A percentile compares a stretch with the other conserved stretches of the same genome.
These are phyloP conservation scores for Cicer judaicum DNA, from an alignment of 306 rosid species.

Conservation along the genomic window DNA sequence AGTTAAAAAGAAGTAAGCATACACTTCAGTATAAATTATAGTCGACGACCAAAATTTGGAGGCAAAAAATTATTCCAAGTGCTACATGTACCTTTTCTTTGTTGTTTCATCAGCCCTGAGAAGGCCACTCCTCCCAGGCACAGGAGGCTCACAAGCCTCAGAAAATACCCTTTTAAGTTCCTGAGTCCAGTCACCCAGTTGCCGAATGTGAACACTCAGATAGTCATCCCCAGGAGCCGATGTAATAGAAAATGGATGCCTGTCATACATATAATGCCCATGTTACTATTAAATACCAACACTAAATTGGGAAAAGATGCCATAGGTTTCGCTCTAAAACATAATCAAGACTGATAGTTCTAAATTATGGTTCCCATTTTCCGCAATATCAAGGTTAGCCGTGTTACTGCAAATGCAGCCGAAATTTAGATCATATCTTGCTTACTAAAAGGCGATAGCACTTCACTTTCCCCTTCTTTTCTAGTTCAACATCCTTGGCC, in stretches of 20 bases:
- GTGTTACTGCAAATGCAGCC: no score
- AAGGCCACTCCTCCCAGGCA: slow-evolving; percentile 91
- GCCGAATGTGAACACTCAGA: slow-evolving; percentile 97
- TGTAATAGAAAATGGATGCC: slow-evolving; percentile 99
- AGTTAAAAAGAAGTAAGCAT: slow-evolving; percentile 5
- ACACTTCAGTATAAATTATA: background rate
- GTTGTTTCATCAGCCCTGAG: slow-evolving; percentile 98
- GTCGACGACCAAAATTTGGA: slow-evolving; percentile 26
- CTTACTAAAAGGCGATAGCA: slow-evolving; percentile 6
- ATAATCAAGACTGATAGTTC: slow-evolving; percentile 2
- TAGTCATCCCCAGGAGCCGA: slow-evolving; percentile 99
- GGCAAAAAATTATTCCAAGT: slow-evolving; percentile 15
- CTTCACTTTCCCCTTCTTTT: slow-evolving; percentile 14
- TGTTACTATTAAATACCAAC: slow-evolving; percentile 21
- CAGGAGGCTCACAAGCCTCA: slow-evolving; percentile 94
- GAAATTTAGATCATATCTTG: background rate
- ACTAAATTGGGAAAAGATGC: slow-evolving; percentile 9
- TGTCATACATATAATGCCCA: slow-evolving; percentile 47
- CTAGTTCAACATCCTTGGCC: slow-evolving; percentile 4
- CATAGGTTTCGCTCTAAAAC: slow-evolving; percentile 24
- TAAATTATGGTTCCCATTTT: no score
- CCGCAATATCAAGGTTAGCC: no score
- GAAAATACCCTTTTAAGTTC: slow-evolving; percentile 94
- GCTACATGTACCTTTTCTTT: slow-evolving; percentile 68
- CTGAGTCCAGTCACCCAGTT: slow-evolving; percentile 99